Conservation (phyloP, 2,329 filamentous ascomycete genomes). For the Botryosphaeria agaves region DNA sequence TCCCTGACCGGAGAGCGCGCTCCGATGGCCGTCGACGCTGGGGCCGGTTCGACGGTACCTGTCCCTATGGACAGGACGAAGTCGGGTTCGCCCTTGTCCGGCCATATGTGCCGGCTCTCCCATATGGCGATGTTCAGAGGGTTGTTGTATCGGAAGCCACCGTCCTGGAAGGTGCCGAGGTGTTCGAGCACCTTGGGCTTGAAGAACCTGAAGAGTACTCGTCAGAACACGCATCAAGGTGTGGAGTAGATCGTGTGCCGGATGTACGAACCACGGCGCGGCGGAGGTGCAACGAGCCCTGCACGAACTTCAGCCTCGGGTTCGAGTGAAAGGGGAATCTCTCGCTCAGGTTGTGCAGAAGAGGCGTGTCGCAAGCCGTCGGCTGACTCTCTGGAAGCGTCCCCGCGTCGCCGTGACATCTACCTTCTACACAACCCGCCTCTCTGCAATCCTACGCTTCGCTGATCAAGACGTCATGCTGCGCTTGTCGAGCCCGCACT, state of each 20-base stretch:
- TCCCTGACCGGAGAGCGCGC: constrained; percentile 9
- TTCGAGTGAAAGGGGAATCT: too few species aligned
- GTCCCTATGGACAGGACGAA: constrained; percentile 12
- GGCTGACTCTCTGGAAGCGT: too few species aligned
- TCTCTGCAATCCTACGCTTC: constrained; percentile 11
- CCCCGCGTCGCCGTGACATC: too few species aligned
- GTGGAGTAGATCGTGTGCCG: too few species aligned
- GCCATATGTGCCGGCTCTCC: constrained; percentile 11
- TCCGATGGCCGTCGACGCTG: constrained; percentile 2
- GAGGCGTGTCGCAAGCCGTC: too few species aligned
- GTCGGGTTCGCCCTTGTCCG: constrained; percentile 7
- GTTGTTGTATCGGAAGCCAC: constrained; percentile 13
- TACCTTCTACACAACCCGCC: too few species aligned
- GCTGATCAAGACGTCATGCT: constrained; percentile 8
- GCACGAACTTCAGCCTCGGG: too few species aligned
- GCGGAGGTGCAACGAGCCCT: constrained; percentile 13
- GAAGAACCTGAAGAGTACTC: constrained; percentile 11
- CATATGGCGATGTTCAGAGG: constrained; percentile 9
- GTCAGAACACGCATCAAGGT: too few species aligned
- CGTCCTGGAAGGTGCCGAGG: constrained; percentile 12
- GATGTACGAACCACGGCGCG: constrained; percentile 10
- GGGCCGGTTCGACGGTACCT: constrained; percentile 4
- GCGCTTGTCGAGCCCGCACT: constrained; percentile 6
- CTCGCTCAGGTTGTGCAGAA: too few species aligned
- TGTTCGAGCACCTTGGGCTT: constrained; percentile 9